Evolutionary conservation across 441 rosid species (phyloP), one percentile per base, ranked within the genome.

Genomic region (Euphorbia neoarborescens): DNA sequence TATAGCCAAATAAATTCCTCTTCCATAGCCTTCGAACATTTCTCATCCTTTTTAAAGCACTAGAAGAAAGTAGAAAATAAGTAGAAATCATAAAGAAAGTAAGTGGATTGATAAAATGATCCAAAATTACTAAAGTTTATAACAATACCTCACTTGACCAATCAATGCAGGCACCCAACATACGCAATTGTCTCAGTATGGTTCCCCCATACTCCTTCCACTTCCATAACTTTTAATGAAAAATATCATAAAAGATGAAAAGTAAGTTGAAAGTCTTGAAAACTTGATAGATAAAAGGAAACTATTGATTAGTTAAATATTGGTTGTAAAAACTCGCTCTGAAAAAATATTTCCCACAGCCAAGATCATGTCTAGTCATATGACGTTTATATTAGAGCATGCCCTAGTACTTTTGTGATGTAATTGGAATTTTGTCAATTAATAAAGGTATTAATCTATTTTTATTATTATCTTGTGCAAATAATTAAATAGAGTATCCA

Each of bases 61-160:
- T n/a, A n/a, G n/a, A n/a, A n/a, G n/a, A n/a, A n/a, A n/a, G n/a
- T n/a, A n/a, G n/a, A n/a, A n/a, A n/a, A n/a, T n/a, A n/a, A n/a
- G n/a, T n/a, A n/a, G n/a, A n/a, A n/a, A n/a, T n/a, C n/a, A n/a
- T n/a, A n/a, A n/a, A n/a, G n/a, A n/a, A n/a, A n/a, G n/a, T n/a
- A n/a, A n/a, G n/a, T n/a, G n/a, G n/a, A n/a, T n/a, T n/a, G n/a
- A n/a, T n/a, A n/a, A n/a, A n/a, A n/a, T n/a, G n/a, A n/a, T n/a
- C n/a, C n/a, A n/a, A n/a, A n/a, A n/a, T n/a, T n/a, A n/a, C n/a
- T n/a, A n/a, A n/a, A n/a, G n/a, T n/a, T n/a, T n/a, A n/a, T n/a
- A n/a, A n/a, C n/a, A n/a, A n/a, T n/a, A n/a, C n/a, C n/a, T 94
- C 97, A 71, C 90, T 96, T 22, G 99, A 87, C 97, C 99, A 94